Percentiles rank a stretch among this genome's conserved stretches.
Conservation (phyloP, 441 rosid genomes). For the Erodium moschatum region DNA sequence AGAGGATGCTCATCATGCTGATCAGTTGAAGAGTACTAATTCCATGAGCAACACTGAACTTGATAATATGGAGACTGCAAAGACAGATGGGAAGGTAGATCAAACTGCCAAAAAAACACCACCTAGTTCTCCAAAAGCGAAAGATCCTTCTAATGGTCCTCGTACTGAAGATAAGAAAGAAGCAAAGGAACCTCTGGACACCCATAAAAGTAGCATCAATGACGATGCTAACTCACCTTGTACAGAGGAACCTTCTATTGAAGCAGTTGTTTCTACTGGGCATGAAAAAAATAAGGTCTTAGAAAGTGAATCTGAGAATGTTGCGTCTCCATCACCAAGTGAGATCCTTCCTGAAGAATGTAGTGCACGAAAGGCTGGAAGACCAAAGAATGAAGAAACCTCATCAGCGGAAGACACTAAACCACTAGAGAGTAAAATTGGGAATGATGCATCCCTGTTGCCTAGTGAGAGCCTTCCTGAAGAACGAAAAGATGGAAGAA, state of each 20-base stretch:
- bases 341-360: slow-evolving; percentile 1
- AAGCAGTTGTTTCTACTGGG: slow-evolving; percentile 36
- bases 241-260: slow-evolving; percentile 29
- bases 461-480: slow-evolving; percentile 9
- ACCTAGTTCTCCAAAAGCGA: slow-evolving; percentile 26
- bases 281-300: slow-evolving; percentile 41
- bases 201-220: slow-evolving; percentile 27
- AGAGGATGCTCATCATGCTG: slow-evolving; percentile 31
- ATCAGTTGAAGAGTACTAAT: slow-evolving; percentile 30
- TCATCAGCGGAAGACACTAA: slow-evolving; percentile 30
- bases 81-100: slow-evolving; percentile 32
- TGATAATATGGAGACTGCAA: slow-evolving; percentile 25
- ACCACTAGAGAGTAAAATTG: slow-evolving; percentile 31
- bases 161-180: slow-evolving; percentile 36
- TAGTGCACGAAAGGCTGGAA: slow-evolving; percentile 9
- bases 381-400: slow-evolving; percentile 47
- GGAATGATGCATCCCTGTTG: slow-evolving; percentile 6
- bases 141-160: slow-evolving; percentile 38
- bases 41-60: slow-evolving; percentile 28
- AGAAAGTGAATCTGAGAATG: slow-evolving; percentile 26
- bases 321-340: slow-evolving; percentile 6
- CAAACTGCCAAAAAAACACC: slow-evolving; percentile 25
- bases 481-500: slow-evolving; percentile 17
- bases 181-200: slow-evolving; percentile 28
- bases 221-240: slow-evolving; percentile 31